A percentile compares a stretch with the other conserved stretches of the same genome.
phyloP scores from a whole-genome alignment of 371 early-diverging fungal species.

The Circinella umbellata region DNA sequence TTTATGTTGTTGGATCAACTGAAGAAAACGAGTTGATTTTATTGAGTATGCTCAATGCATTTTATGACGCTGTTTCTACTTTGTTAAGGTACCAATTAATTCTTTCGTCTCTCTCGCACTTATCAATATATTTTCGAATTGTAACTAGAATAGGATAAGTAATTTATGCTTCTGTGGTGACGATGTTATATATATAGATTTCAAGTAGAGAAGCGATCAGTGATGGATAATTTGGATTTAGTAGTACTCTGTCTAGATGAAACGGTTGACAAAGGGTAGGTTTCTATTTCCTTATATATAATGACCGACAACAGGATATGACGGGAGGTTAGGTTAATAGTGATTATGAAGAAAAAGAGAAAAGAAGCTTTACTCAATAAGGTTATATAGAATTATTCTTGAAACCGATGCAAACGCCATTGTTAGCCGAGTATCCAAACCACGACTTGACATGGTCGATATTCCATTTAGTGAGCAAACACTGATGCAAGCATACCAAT shows the following conservation, averaged over 20 bases:
- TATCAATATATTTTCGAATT: too few species aligned
- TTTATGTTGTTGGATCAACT: constrained; percentile 89
- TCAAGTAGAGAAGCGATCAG: constrained; percentile 89
- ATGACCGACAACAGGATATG: neutral
- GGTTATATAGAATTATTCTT: constrained; percentile 67
- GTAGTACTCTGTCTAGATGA: constrained; percentile 94
- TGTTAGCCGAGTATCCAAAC: constrained; percentile 90
- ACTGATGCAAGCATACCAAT: constrained; percentile 86
- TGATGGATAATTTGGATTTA: constrained; percentile 91
- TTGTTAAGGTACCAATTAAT: constrained; percentile 70
- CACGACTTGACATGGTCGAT: constrained; percentile 76
- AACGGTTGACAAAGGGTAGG: constrained; percentile 94
- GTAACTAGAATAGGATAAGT: too few species aligned
- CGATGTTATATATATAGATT: constrained; percentile 38
- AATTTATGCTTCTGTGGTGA: too few species aligned
- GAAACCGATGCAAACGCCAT: constrained; percentile 92
- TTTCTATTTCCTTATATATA: neutral
- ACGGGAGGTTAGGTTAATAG: neutral
- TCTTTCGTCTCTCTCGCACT: neutral
- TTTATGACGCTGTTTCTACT: constrained; percentile 84
- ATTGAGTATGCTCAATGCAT: constrained; percentile 75
- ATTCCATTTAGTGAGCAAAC: constrained; percentile 93
- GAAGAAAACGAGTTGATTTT: constrained; percentile 97
- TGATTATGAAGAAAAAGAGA: neutral
- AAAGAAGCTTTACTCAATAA: neutral